phyloP scores from a whole-genome alignment of 1,284 basidiomycete species.

The Porodaedalea pini region DNA sequence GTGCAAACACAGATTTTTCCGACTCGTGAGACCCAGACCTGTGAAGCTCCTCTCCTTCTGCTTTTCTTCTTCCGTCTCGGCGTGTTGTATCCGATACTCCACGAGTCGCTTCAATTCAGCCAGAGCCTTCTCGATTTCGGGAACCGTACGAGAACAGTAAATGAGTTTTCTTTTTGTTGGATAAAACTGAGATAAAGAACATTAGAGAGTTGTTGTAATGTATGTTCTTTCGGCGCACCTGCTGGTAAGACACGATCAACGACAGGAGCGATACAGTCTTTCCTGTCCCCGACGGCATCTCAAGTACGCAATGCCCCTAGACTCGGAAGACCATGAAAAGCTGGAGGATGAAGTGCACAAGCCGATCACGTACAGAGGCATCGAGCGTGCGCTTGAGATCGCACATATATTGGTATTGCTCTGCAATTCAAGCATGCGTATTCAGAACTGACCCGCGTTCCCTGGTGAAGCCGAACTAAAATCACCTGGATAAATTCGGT shows the following conservation, averaged over 20 bases:
- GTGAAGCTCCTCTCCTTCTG: constrained; percentile 82
- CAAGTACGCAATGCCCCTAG: constrained; percentile 96
- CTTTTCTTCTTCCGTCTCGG: constrained; percentile 71
- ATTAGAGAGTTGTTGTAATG: background rate
- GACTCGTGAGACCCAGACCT: constrained; percentile 90
- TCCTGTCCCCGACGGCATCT: constrained; percentile 99
- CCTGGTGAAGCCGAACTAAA: background rate
- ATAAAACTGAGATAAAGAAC: constrained; percentile 64
- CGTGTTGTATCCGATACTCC: constrained; percentile 75
- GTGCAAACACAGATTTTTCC: constrained; percentile 96
- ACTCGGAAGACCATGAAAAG: background rate
- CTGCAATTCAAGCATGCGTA: constrained; percentile 37
- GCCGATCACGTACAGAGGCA: constrained; percentile 57
- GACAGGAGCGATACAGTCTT: constrained; percentile 97
- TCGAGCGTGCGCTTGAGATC: constrained; percentile 96
- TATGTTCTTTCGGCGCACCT: constrained; percentile 46
- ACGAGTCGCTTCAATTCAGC: constrained; percentile 94
- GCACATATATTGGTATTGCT: constrained; percentile 99
- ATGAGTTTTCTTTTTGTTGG: constrained; percentile 91
- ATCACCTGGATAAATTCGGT: constrained; percentile 81
- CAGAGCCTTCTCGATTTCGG: constrained; percentile 98
- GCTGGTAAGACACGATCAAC: constrained; percentile 97
- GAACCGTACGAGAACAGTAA: constrained; percentile 99
- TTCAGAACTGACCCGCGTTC: constrained; percentile 11
- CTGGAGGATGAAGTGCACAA: background rate